phyloP scores from a whole-genome alignment of 306 rosid genomes.

The Adenanthera pavonina region DNA sequence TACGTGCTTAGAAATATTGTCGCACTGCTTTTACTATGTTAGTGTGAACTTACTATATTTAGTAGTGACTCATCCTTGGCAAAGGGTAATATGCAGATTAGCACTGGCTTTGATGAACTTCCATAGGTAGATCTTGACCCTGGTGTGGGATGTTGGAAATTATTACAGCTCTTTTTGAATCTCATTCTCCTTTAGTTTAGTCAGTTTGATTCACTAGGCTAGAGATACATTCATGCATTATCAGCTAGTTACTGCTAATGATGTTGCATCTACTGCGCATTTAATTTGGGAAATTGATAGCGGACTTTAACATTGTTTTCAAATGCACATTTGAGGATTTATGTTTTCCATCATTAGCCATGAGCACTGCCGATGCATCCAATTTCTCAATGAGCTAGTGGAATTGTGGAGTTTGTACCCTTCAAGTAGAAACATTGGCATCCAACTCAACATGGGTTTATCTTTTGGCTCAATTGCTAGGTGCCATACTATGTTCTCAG shows the following conservation, averaged over 20 bases:
- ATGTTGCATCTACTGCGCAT: conserved; percentile 3
- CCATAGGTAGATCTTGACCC: neutral
- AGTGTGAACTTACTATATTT: neutral
- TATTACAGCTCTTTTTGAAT: neutral
- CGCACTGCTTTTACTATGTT: conserved; percentile 1
- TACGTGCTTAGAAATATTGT: conserved; percentile 25
- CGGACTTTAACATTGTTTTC: neutral
- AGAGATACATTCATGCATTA: conserved; percentile 9
- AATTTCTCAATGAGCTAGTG: conserved; percentile 22
- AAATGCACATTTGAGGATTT: conserved; percentile 9
- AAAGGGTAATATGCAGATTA: neutral
- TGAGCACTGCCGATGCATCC: neutral
- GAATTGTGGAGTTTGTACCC: neutral
- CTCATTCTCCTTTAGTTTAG: neutral
- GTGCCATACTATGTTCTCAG: conserved; percentile 71
- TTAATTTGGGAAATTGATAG: neutral
- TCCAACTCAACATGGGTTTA: conserved; percentile 25
- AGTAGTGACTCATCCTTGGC: conserved; percentile 5
- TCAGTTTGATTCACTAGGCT: neutral
- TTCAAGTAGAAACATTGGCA: conserved; percentile 14
- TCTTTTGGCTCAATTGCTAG: conserved; percentile 47
- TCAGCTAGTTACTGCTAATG: conserved; percentile 25
- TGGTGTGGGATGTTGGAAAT: neutral
- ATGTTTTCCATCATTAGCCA: conserved; percentile 17
- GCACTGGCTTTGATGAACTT: neutral